A percentile compares a stretch with the other conserved stretches of the same genome.
Evolutionary conservation across 495 filamentous ascomycete genomes (phyloP).

Genomic region (Lepraria neglecta): DNA sequence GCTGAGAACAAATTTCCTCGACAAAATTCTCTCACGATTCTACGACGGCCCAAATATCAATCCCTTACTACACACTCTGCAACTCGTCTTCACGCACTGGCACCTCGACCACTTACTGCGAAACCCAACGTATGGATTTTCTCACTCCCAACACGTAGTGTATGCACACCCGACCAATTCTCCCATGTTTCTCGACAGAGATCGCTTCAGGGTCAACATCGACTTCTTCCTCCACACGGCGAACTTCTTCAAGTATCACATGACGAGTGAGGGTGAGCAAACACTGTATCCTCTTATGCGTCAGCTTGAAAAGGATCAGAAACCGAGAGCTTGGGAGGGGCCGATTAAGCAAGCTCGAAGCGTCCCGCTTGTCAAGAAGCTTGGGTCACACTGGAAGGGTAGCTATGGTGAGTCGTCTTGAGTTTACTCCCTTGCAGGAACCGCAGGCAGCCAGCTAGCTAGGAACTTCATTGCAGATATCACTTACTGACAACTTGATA

Average conservation of each 20-base stretch:
- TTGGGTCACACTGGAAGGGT: slow-evolving; percentile 21
- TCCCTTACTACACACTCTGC: slow-evolving; percentile 20
- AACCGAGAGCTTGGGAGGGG: slow-evolving; percentile 22
- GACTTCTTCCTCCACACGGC: slow-evolving; percentile 25
- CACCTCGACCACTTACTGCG: slow-evolving; percentile 14
- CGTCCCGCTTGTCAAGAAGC: slow-evolving; percentile 4
- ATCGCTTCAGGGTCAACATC: slow-evolving; percentile 14
- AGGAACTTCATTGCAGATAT: background rate
- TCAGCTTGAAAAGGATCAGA: slow-evolving; percentile 18
- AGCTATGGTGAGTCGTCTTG: slow-evolving; percentile 19
- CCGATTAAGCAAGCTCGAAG: slow-evolving; percentile 7
- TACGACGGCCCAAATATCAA: background rate
- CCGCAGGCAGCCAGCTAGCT: background rate
- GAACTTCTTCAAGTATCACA: slow-evolving; percentile 30
- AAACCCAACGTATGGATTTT: slow-evolving; percentile 11
- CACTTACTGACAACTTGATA: background rate
- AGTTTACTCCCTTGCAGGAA: too few species aligned
- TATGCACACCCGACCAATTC: slow-evolving; percentile 20
- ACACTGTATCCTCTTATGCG: slow-evolving; percentile 20
- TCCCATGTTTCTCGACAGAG: slow-evolving; percentile 16
- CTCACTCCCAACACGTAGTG: slow-evolving; percentile 22
- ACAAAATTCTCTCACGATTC: slow-evolving; percentile 6
- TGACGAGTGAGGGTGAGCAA: slow-evolving; percentile 22
- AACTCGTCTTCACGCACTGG: slow-evolving; percentile 21
- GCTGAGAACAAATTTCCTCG: slow-evolving; percentile 18